phyloP scores from a whole-genome alignment of 768 basidiomycete species.

The Phanerochaete sordida region DNA sequence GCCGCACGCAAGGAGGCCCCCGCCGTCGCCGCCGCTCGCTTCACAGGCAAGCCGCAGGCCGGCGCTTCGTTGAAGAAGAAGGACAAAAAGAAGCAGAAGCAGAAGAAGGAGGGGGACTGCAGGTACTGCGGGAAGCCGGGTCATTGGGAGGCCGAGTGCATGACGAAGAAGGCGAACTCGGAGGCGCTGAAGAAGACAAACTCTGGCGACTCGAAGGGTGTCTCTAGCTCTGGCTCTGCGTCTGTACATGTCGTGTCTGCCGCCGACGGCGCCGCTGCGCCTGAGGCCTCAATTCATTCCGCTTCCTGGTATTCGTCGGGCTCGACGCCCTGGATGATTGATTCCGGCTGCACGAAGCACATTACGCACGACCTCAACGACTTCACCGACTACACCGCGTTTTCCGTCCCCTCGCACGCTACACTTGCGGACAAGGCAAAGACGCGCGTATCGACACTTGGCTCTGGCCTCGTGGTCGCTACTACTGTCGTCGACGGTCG shows the following conservation, averaged over 20 bases:
- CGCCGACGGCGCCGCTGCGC: not conserved
- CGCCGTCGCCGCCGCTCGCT: not conserved
- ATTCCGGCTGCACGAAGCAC: not conserved
- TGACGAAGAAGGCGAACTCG: not conserved
- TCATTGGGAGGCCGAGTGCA: not conserved
- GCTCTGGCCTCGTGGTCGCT: not conserved
- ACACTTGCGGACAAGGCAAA: not conserved
- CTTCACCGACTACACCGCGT: not conserved
- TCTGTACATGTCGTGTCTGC: not conserved
- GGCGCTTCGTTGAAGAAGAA: not conserved
- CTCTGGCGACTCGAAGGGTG: not conserved
- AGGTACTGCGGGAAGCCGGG: not conserved
- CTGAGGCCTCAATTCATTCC: not conserved
- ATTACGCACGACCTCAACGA: not conserved
- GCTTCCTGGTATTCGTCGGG: not conserved
- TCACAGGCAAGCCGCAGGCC: not conserved
- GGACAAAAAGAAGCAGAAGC: not conserved
- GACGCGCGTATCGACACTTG: not conserved
- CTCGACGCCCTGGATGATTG: not conserved
- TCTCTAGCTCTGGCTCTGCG: not conserved
- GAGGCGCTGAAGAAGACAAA: not conserved
- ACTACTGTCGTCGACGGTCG: not conserved
- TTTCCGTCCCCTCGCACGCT: not conserved
- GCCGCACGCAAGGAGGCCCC: not conserved
- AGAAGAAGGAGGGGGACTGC: too few species aligned